Conservation (phyloP, 257 asterid species). For the Solanum chilense region DNA sequence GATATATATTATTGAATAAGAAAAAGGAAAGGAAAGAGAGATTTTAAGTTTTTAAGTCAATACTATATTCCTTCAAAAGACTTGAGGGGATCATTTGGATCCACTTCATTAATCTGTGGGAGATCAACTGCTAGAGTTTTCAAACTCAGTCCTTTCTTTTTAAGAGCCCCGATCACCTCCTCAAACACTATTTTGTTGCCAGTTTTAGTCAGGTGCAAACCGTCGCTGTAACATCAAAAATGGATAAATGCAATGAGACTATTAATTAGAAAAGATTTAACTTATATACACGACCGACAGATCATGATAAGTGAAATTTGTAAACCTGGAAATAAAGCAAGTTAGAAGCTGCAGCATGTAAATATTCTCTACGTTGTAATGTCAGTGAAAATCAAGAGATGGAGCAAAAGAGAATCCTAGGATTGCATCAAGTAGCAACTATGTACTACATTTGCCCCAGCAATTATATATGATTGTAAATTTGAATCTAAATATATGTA, state of each 20-base stretch:
- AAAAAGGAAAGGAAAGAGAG: background rate
- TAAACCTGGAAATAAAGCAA: background rate
- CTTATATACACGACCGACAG: background rate
- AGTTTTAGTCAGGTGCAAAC: slow-evolving; percentile 47
- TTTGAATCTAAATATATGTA: background rate
- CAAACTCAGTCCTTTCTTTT: slow-evolving; percentile 23
- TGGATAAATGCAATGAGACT: background rate
- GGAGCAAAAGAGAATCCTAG: background rate
- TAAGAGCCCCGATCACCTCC: slow-evolving; percentile 34
- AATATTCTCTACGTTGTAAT: background rate
- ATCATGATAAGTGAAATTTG: background rate
- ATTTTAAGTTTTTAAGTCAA: background rate
- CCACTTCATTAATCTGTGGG: slow-evolving; percentile 29
- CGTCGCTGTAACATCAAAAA: slow-evolving; percentile 42
- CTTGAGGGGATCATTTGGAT: slow-evolving; percentile 56
- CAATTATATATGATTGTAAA: background rate
- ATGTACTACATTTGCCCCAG: background rate
- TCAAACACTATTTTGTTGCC: slow-evolving; percentile 58
- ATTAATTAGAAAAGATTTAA: background rate
- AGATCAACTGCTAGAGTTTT: slow-evolving; percentile 44
- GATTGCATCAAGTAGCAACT: background rate
- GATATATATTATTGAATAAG: background rate
- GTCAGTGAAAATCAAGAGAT: background rate
- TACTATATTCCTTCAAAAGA: slow-evolving; percentile 16
- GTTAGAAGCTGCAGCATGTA: background rate